phyloP scores from a whole-genome alignment of 306 rosid species.

The Mimosa bimucronata region DNA sequence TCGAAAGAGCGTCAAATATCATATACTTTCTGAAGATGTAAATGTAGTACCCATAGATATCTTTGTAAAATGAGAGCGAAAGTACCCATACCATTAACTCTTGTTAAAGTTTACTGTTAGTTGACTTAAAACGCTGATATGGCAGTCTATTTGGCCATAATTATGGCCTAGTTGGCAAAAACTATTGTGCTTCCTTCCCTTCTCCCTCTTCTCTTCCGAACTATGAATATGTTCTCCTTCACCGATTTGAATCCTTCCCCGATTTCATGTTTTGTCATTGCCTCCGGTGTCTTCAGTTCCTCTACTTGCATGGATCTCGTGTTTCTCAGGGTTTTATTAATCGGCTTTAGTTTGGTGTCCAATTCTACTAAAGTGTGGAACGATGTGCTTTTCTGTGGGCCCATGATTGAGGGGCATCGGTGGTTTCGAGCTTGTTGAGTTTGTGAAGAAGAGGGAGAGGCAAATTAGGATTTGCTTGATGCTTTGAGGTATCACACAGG shows the following conservation, averaged over 20 bases:
- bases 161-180: too few relatives aligned
- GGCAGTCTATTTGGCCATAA: too few relatives aligned
- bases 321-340: not conserved
- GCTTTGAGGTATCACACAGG: too few relatives aligned
- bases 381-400: slow-evolving; percentile 58
- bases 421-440: slow-evolving; percentile 58
- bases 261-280: not conserved
- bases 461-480: slow-evolving; percentile 39
- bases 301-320: not conserved
- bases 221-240: slow-evolving; percentile 73
- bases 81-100: too few relatives aligned
- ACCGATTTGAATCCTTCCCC: slow-evolving; percentile 33
- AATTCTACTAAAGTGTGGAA: slow-evolving; percentile 84
- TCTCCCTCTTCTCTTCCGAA: slow-evolving; percentile 62
- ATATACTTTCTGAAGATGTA: too few relatives aligned
- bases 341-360: slow-evolving; percentile 52
- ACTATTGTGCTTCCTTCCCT: slow-evolving; percentile 55
- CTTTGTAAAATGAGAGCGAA: too few relatives aligned
- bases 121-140: too few relatives aligned
- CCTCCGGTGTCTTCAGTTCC: not conserved
- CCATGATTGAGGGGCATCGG: slow-evolving; percentile 78
- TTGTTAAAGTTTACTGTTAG: too few relatives aligned
- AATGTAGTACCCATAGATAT: too few relatives aligned
- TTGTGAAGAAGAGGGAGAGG: slow-evolving; percentile 68
- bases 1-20: too few relatives aligned